Percentiles rank a stretch among this genome's conserved stretches.
Evolutionary conservation across 2,329 filamentous ascomycete genomes (phyloP).

Genomic region (Calonectria pteridis): DNA sequence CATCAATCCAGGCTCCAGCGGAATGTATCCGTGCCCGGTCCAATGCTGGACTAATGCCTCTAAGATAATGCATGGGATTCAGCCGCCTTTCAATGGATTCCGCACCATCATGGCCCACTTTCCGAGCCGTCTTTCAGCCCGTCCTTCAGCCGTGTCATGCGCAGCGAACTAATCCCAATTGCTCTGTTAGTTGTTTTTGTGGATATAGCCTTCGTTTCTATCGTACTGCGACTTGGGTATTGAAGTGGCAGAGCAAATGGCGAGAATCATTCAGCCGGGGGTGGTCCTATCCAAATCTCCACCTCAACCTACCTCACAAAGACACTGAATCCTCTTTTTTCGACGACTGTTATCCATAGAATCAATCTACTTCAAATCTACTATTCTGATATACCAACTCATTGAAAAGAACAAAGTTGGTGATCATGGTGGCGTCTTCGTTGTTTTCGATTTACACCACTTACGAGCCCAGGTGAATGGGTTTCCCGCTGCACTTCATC

Average conservation of each 20-base stretch:
- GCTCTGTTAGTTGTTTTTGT: background rate
- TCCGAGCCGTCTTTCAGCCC: background rate
- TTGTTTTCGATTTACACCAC: background rate
- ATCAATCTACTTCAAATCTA: background rate
- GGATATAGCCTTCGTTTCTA: background rate
- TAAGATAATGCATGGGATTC: background rate
- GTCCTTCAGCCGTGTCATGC: background rate
- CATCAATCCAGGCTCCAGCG: background rate
- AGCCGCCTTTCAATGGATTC: background rate
- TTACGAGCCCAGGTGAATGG: background rate
- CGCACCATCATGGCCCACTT: background rate
- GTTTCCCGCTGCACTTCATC: background rate
- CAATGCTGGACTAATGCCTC: background rate
- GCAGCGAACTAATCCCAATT: background rate
- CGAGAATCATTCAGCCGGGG: background rate
- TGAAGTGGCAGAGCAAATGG: background rate
- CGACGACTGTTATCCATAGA: no score
- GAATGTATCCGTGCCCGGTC: background rate
- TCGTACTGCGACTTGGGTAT: background rate
- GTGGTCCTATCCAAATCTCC: background rate
- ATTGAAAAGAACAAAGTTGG: no score
- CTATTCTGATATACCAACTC: no score
- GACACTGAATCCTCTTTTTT: background rate
- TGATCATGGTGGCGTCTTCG: background rate
- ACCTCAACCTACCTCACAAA: background rate